phyloP scores from a whole-genome alignment of 768 basidiomycete genomes.

The Arthromyces matolae region DNA sequence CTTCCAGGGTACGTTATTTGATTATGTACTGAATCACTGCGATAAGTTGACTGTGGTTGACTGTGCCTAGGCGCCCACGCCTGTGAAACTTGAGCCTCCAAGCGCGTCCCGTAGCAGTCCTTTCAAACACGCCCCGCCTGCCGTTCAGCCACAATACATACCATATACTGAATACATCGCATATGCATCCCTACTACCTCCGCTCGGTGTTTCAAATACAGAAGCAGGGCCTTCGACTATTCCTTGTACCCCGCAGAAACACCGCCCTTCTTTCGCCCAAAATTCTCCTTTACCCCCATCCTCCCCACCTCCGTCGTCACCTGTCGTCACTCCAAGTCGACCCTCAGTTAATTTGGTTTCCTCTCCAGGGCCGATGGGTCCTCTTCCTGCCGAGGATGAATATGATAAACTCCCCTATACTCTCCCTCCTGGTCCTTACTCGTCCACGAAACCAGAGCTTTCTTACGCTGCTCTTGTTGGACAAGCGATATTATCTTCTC shows the following conservation, averaged over 20 bases:
- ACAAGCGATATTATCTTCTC: conserved; percentile 86
- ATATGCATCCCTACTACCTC: conserved; percentile 23
- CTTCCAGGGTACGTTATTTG: conserved; percentile 28
- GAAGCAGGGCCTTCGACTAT: conserved; percentile 33
- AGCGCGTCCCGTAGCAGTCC: conserved; percentile 37
- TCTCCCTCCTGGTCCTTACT: conserved; percentile 84
- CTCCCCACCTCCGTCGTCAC: conserved; percentile 59
- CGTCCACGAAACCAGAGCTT: conserved; percentile 71
- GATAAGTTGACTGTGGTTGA: conserved; percentile 16
- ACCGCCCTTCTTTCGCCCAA: conserved; percentile 36
- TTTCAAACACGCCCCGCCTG: conserved; percentile 18
- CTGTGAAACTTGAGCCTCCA: conserved; percentile 42
- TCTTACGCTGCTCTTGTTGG: conserved; percentile 97
- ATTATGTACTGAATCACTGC: conserved; percentile 2
- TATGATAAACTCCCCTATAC: conserved; percentile 67
- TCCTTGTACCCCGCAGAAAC: conserved; percentile 48
- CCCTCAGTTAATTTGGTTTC: conserved; percentile 72
- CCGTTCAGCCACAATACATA: conserved; percentile 30
- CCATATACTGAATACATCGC: conserved; percentile 37
- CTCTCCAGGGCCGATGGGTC: conserved; percentile 77
- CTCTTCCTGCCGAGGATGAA: conserved; percentile 59
- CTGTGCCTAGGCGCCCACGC: conserved; percentile 19
- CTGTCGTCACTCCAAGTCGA: conserved; percentile 58
- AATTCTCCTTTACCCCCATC: conserved; percentile 56
- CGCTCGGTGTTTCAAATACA: conserved; percentile 28